Conservation (phyloP, 305 asterid genomes). For the Solanum hybrid region DNA sequence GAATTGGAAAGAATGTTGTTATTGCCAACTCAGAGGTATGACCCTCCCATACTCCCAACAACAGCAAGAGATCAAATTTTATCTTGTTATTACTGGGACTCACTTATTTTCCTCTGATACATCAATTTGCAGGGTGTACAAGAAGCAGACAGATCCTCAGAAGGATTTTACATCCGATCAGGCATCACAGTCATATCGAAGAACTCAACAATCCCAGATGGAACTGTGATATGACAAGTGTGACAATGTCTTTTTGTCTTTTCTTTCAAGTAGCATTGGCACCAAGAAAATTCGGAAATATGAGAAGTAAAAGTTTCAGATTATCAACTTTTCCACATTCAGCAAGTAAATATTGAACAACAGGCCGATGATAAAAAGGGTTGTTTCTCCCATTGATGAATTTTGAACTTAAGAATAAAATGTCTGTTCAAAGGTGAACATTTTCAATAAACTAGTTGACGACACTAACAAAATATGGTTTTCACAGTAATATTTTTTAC, state of each 20-base stretch:
- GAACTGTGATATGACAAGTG: constrained; percentile 47
- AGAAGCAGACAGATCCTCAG: constrained; percentile 88
- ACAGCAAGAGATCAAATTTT: not conserved
- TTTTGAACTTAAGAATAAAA: not conserved
- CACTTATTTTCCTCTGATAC: constrained; percentile 11
- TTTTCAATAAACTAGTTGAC: not conserved
- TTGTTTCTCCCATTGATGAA: not conserved
- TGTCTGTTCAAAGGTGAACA: not conserved
- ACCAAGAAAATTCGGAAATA: not conserved
- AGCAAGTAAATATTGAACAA: not conserved
- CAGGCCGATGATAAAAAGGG: not conserved
- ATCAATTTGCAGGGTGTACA: constrained; percentile 65
- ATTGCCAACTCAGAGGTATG: constrained; percentile 77
- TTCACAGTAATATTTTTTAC: not conserved
- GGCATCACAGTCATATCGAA: constrained; percentile 62
- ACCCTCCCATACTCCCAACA: constrained; percentile 11
- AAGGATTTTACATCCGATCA: constrained; percentile 87
- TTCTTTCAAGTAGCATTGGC: not conserved
- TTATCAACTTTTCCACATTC: not conserved
- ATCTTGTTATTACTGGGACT: not conserved
- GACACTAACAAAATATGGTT: not conserved
- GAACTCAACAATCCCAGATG: constrained; percentile 75
- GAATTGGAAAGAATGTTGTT: constrained; percentile 77
- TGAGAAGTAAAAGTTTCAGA: not conserved
- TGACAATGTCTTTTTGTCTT: not conserved